Conservation (phyloP, 2,329 filamentous ascomycete genomes). For the Fusarium odoratissimum region DNA sequence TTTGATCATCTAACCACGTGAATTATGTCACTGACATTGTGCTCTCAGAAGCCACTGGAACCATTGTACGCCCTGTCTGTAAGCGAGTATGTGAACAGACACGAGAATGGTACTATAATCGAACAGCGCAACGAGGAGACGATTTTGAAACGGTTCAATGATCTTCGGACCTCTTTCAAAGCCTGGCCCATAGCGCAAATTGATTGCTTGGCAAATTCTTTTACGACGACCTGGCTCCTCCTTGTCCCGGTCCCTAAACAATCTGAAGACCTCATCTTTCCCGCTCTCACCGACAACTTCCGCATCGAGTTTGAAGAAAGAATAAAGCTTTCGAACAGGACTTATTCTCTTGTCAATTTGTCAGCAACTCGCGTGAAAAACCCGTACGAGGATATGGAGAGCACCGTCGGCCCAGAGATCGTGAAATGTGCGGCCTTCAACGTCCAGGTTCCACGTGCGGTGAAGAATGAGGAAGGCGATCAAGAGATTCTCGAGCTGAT, state of each 20-base stretch:
- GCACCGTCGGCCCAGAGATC: slow-evolving; percentile 6
- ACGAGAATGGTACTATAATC: slow-evolving; percentile 50
- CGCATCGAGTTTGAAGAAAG: slow-evolving; percentile 42
- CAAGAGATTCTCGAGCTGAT: slow-evolving; percentile 62
- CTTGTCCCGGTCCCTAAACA: slow-evolving; percentile 43
- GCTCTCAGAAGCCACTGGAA: slow-evolving; percentile 9
- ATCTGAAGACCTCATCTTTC: slow-evolving; percentile 41
- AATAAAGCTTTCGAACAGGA: slow-evolving; percentile 35
- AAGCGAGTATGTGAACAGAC: slow-evolving; percentile 44
- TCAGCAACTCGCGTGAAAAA: slow-evolving; percentile 45
- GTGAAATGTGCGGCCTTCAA: slow-evolving; percentile 49
- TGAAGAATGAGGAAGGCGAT: slow-evolving; percentile 39
- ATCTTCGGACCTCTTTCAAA: slow-evolving; percentile 31
- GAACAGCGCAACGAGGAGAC: slow-evolving; percentile 50
- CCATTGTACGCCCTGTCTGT: slow-evolving; percentile 37
- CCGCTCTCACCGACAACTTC: slow-evolving; percentile 45
- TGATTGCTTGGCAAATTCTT: slow-evolving; percentile 44
- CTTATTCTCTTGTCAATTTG: slow-evolving; percentile 44
- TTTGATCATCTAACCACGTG: not conserved
- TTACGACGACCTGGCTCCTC: slow-evolving; percentile 49
- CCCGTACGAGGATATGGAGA: slow-evolving; percentile 45
- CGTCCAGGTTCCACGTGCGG: slow-evolving; percentile 49
- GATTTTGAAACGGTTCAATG: slow-evolving; percentile 43
- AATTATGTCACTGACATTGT: slow-evolving; percentile 13
- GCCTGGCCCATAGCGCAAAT: slow-evolving; percentile 50